Evolutionary conservation across 2,329 filamentous ascomycete species (phyloP), one percentile per base, ranked within the genome.

Genomic region (Botrytis medusae): DNA sequence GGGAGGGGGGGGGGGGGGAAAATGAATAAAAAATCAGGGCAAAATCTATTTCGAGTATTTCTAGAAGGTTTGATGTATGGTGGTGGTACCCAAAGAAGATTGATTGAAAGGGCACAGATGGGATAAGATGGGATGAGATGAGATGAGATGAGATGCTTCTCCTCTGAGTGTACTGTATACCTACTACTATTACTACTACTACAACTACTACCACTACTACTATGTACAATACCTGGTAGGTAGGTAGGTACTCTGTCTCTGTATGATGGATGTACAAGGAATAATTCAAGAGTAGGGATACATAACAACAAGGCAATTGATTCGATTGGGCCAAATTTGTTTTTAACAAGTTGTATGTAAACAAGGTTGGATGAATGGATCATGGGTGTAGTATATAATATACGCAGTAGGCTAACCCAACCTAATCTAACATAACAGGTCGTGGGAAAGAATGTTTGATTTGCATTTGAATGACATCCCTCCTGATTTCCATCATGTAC

Each of bases 361-460:
- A 40, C 46, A 68, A 68, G 64, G 25, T 68, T 68, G 46, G n/a
- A 14, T 57, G 64, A 18, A 42, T 42, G 32, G 64, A 67, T 67
- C 5, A 37, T 37, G 20, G 59, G 25, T 67, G 9, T n/a, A 40
- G 62, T n/a, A 65, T 32, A 29, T 32, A 46, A 40, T 37, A 37
- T 20, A 20, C 29, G 18, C 29, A 60, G 61, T 48, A 37, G 32
- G 20, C 44, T 40, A 51, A 20, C 8, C 4, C 14, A n/a, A 37
- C 37, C 37, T 37, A 37, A 37, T 37, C 44, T 29, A 51, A 40
- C 8, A 1, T 14, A n/a, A 67, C 25, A 64, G 34, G 20, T 37
- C 25, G 37, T 16, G 32, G 20, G 14, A 29, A 12, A n/a, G 8
- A 5, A 7, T 32, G 12, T 4, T 16, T 29, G n/a, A 57, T 57